Conservation (phyloP, 1,284 basidiomycete genomes). For the Phellinidium pouzarii region DNA sequence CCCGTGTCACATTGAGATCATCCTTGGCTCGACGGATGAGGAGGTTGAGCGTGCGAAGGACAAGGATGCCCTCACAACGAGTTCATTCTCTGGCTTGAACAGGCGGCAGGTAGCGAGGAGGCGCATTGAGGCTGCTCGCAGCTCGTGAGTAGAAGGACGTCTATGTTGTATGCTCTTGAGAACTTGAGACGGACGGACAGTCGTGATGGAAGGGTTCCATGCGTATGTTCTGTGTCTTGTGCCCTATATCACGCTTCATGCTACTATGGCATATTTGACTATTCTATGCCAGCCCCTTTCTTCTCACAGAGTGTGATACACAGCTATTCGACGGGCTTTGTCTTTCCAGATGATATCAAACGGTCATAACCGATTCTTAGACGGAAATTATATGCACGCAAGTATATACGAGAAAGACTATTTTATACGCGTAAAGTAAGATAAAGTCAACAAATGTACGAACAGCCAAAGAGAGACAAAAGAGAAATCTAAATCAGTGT, state of each 20-base stretch:
- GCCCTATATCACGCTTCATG: not conserved
- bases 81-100: constrained; percentile 61
- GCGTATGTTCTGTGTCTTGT: not conserved
- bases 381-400: no score
- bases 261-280: constrained; percentile 1
- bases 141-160: constrained; percentile 8
- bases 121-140: constrained; percentile 73
- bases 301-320: not conserved
- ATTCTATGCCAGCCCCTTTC: not conserved
- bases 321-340: not conserved
- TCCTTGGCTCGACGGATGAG: constrained; percentile 70
- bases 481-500: not conserved
- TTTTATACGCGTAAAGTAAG: not conserved
- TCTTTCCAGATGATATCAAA: no score
- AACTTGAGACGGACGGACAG: not conserved
- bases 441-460: not conserved
- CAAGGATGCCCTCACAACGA: constrained; percentile 48
- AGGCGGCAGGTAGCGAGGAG: constrained; percentile 76
- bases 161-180: not conserved
- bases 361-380: no score
- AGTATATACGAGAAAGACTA: not conserved
- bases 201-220: constrained; percentile 1
- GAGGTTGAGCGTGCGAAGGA: constrained; percentile 90
- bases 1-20: constrained; percentile 94
- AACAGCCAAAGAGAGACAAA: not conserved